Conservation (phyloP, 768 basidiomycete genomes). For the Nevesoporus exiguus region DNA sequence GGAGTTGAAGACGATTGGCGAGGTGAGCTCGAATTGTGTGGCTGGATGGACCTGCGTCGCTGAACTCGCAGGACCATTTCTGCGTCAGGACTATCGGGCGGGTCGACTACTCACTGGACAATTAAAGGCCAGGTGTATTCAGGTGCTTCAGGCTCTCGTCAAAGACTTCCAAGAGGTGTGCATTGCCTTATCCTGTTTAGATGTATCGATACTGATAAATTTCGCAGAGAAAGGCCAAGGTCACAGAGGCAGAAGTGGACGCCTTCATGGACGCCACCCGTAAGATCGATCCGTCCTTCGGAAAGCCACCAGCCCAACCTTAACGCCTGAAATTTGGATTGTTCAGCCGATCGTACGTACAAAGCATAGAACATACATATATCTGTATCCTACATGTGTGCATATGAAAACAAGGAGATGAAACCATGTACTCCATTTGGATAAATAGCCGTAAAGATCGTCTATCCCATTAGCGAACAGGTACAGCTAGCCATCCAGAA, state of each 20-base stretch:
- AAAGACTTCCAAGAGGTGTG: conserved; percentile 79
- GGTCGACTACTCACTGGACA: conserved; percentile 87
- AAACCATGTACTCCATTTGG: background rate
- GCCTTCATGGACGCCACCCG: conserved; percentile 80
- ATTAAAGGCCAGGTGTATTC: conserved; percentile 86
- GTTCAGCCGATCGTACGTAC: background rate
- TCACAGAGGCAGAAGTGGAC: conserved; percentile 74
- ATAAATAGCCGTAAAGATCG: conserved; percentile 4
- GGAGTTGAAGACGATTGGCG: conserved; percentile 72
- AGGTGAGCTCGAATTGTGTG: conserved; percentile 40
- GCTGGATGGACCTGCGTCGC: background rate
- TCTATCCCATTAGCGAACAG: background rate
- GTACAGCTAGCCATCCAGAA: background rate
- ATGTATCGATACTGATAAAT: conserved; percentile 5
- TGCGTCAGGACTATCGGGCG: conserved; percentile 79
- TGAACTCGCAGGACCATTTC: background rate
- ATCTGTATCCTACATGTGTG: conserved; percentile 1
- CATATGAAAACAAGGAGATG: background rate
- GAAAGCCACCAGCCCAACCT: conserved; percentile 30
- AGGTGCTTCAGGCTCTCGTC: conserved; percentile 77
- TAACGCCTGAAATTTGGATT: background rate
- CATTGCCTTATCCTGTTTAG: background rate
- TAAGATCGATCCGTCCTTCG: conserved; percentile 61
- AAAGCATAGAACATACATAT: conserved; percentile 5
- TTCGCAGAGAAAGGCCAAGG: conserved; percentile 66